Evolutionary conservation across 768 basidiomycete genomes (phyloP).

Genomic region (Gloeopeniophorella convolvens): DNA sequence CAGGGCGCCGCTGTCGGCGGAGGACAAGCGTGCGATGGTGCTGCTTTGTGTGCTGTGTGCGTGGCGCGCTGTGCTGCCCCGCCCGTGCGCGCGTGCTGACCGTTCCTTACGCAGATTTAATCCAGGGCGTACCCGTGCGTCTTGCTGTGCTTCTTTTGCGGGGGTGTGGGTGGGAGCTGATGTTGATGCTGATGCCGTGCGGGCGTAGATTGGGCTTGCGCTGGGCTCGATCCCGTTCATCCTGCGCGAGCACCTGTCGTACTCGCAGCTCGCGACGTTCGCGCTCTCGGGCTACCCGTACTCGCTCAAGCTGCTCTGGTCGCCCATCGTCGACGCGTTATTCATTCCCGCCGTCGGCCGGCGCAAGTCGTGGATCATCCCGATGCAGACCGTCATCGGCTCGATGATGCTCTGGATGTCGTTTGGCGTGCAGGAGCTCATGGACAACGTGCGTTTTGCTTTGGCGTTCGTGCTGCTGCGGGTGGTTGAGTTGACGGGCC

Average conservation of each 20-base stretch:
- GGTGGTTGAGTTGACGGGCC: constrained; percentile 7
- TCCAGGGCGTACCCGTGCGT: constrained; percentile 86
- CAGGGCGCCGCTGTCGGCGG: constrained; percentile 13
- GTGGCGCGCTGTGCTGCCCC: constrained; percentile 20
- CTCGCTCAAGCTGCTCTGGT: constrained; percentile 95
- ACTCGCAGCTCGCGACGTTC: constrained; percentile 94
- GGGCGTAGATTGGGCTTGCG: constrained; percentile 77
- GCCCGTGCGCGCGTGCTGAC: too few species aligned
- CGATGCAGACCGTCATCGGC: constrained; percentile 90
- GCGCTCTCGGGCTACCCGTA: constrained; percentile 92
- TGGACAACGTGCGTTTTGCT: constrained; percentile 64
- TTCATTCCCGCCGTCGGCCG: constrained; percentile 82
- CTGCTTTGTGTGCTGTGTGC: constrained; percentile 42
- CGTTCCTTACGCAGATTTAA: constrained; percentile 31
- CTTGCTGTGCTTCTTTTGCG: too few species aligned
- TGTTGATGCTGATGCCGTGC: too few species aligned
- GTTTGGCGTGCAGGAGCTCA: constrained; percentile 61
- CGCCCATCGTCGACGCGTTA: constrained; percentile 91
- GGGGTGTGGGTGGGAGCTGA: too few species aligned
- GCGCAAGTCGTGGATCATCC: constrained; percentile 97
- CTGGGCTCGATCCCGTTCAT: constrained; percentile 95
- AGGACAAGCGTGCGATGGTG: constrained; percentile 41
- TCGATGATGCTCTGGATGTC: constrained; percentile 76
- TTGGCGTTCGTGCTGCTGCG: background rate
- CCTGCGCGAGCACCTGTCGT: constrained; percentile 90